Base-by-base conservation (phyloP, 257 asterid species). In the Cruciata laevipes region DNA sequence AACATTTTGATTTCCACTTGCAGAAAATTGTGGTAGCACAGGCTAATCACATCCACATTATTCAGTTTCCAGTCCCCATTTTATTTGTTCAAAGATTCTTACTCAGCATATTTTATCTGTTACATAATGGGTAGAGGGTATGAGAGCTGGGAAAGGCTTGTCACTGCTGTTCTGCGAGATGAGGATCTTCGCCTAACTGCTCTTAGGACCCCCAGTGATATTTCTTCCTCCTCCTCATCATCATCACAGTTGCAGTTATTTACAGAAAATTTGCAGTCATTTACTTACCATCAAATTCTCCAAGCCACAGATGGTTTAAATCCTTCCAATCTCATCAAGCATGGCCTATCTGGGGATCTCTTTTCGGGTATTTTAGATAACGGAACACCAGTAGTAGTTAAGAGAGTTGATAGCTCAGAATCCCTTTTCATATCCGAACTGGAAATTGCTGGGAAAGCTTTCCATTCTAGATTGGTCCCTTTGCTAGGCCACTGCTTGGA, bases 401-500 rank as follows among this genome's bases (percentile, higher is more conserved):
- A 61, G 9, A 31, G 10, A 18, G 25, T 61, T 17, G 35, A 61
- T 0, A 40, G 8, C 3, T 59, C 64, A 16, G 65, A 61, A 61
- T 61, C 20, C 9, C n/a, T 10, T 61, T 31, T 31, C 9, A 61
- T 61, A 6, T 61, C 65, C 7, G 44, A 61, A 61, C 33, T 61
- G 65, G 69, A 71, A 61, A 5, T 32, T 21, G 24, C 25, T 37
- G 38, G 69, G 30, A 70, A 44, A 60, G 30, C 9, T 18, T 12
- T 16, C n/a, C 63, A 49, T 31, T 10, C 62, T 33, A 62, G 65
- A 52, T 24, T 61, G 61, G 51, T 71, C 5, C 40, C 68, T n/a
- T 32, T 71, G 17, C 20, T 71, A 17, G 69, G 74, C 38, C 33
- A 70, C 40, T 49, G 69, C 53, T 51, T 17, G 32, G 69, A 42